Evolutionary conservation across 2,329 filamentous ascomycete genomes (phyloP), one percentile per base, ranked within the genome.

Genomic region (Geosmithia morbida): DNA sequence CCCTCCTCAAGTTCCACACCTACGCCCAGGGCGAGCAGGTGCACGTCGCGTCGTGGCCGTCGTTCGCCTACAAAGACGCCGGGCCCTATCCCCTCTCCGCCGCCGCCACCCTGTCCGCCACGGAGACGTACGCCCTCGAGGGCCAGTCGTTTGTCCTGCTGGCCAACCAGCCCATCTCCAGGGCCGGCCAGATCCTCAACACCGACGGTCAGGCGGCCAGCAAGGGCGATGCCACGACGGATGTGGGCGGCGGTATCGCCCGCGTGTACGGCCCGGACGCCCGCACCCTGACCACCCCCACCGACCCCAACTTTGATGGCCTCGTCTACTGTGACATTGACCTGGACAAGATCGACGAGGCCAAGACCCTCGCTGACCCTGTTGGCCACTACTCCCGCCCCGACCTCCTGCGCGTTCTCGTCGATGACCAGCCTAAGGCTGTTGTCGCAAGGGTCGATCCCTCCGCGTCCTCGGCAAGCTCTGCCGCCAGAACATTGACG

Each of bases 71-170:
- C 1, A 42, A 57, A 4, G 46, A 51, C 13, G 56, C 56, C 1
- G 57, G 56, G 2, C 47, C 59, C 13, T 61, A 56, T 55, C 57
- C 55, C 43, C 61, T 62, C 55, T 56, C 56, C 16, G 54, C 55
- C 7, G 56, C 59, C 26, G 64, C 65, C 4, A 67, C 64, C 48
- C 64, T 64, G 29, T 65, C 54, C 43, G 60, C 77, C 1, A 70
- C 72, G 0, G 71, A 71, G 50, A 66, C 69, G 0, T 78, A 79
- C 52, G 75, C 77, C 1, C 69, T 80, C 8, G 77, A 81, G 54
- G 68, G 71, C 2, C 63, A 65, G 8, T 58, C 70, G 0, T 81
- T 72, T 50, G 76, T 81, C 1, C 64, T 79, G 2, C 55, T 56
- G 18, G 49, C 51, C 26, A 58, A 56, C 1, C 48, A 51, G 1